Percentiles rank a stretch among this genome's conserved stretches.
Conservation (phyloP, 495 filamentous ascomycete genomes). For the Bathelium albidoporum region DNA sequence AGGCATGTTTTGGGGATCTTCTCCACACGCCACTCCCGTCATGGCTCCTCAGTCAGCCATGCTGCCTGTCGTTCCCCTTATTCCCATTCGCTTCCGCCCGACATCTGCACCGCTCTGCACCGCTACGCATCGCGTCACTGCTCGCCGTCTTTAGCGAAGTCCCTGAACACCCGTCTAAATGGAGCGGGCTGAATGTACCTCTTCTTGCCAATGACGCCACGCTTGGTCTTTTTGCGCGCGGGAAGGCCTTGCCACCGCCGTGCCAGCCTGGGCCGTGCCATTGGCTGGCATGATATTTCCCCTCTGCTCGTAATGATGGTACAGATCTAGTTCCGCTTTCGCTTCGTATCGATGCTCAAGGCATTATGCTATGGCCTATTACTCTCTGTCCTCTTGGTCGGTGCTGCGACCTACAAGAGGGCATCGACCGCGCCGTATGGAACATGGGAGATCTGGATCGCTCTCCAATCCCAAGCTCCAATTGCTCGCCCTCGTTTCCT, state of each 20-base stretch:
- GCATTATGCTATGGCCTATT: neutral
- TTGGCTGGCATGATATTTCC: neutral
- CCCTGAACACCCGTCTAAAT: neutral
- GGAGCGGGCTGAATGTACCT: neutral
- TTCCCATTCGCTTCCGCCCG: neutral
- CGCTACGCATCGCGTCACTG: neutral
- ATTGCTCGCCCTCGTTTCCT: neutral
- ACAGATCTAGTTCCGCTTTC: neutral
- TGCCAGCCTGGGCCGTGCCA: neutral
- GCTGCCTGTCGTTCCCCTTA: neutral
- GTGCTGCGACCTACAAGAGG: neutral
- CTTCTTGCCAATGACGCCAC: neutral
- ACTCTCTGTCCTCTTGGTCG: neutral
- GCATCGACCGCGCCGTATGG: neutral
- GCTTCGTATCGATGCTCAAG: neutral
- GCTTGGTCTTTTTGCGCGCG: neutral
- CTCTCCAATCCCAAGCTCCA: neutral
- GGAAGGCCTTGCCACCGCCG: neutral
- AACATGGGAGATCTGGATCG: neutral
- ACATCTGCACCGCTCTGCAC: neutral
- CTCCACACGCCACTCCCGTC: slow-evolving; percentile 2
- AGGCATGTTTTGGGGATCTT: neutral
- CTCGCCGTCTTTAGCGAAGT: neutral
- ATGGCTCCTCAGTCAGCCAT: neutral
- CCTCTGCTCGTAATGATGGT: neutral